Evolutionary conservation across 2,329 filamentous ascomycete genomes (phyloP), one percentile per base, ranked within the genome.

Genomic region (Penicillium sp.): DNA sequence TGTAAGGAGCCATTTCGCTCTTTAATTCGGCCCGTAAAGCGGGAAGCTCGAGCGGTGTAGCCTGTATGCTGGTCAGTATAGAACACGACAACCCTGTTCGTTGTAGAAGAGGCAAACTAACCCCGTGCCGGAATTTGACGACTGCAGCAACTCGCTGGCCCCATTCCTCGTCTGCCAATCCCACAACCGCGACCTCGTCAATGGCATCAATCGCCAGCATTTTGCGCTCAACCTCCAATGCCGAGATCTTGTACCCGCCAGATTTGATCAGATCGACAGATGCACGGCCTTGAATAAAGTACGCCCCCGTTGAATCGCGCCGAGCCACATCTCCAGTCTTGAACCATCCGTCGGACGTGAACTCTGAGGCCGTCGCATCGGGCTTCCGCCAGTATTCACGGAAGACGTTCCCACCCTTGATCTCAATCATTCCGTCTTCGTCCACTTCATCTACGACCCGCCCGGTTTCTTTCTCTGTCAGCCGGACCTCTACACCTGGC

Each of bases 1-100:
- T 97, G 75, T 97, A 97, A 58, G 83, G 86, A 2, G 88, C 94
- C 61, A 97, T 68, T 49, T 71, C 68, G n/a, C 59, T 62, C 55
- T 71, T 71, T 27, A 71, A 77, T 13, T 68, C 55, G 5, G 66
- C 51, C 5, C 74, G 72, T 9, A 76, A 65, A 4, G 58, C 45
- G 13, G 61, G 59, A 5, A 76, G 57, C 4, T 74, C 67, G 16
- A 71, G 43, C 5, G 65, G 62, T n/a, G 58, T 55, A 34, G 61
- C 60, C 69, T 71, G 50, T 10, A 14, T 14, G 5, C 10, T 11
- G 3, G 24, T 56, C 52, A 54, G 54, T 27, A 27, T 27, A 27
- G 24, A 27, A 27, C 24, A 8, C 24, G 24, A 27, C 24, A 27
- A 27, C 24, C 24, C 24, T 27, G 24, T 27, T 4, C 8, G 24